Evolutionary conservation across 2,329 filamentous ascomycete species (phyloP).

Genomic region (Botrytis pseudocinerea): DNA sequence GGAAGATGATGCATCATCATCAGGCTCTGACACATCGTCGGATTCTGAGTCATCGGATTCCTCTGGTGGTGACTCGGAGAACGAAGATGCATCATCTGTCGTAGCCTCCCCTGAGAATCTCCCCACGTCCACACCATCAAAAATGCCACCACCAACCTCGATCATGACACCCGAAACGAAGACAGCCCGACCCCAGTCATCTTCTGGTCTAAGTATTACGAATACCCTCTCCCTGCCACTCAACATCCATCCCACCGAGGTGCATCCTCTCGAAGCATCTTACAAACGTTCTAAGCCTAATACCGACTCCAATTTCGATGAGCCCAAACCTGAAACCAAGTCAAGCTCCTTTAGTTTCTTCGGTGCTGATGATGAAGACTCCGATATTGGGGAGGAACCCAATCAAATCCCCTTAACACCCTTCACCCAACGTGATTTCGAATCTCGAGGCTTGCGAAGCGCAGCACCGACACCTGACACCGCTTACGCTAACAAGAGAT

Average conservation of each 20-base stretch:
- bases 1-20: constrained; percentile 11
- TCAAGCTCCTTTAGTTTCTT: constrained; percentile 77
- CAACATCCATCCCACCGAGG: constrained; percentile 44
- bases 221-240: constrained; percentile 41
- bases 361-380: constrained; percentile 50
- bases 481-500: constrained; percentile 68
- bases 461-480: constrained; percentile 95
- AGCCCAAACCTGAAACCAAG: constrained; percentile 41
- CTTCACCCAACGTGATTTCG: constrained; percentile 76
- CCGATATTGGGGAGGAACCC: constrained; percentile 45
- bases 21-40: constrained; percentile 32
- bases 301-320: constrained; percentile 34
- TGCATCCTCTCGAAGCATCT: constrained; percentile 88
- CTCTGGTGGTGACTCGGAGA: constrained; percentile 13
- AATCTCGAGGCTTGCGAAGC: constrained; percentile 73
- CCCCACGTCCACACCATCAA: constrained; percentile 28
- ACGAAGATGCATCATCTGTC: constrained; percentile 21
- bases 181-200: constrained; percentile 42
- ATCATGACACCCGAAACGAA: constrained; percentile 17
- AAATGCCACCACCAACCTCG: constrained; percentile 9
- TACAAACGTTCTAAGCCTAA: constrained; percentile 71
- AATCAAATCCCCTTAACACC: constrained; percentile 71
- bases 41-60: constrained; percentile 32
- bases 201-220: constrained; percentile 56
- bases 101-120: constrained; percentile 25